Evolutionary conservation across 768 basidiomycete species (phyloP).

Genomic region (Lepiota subincarnata): DNA sequence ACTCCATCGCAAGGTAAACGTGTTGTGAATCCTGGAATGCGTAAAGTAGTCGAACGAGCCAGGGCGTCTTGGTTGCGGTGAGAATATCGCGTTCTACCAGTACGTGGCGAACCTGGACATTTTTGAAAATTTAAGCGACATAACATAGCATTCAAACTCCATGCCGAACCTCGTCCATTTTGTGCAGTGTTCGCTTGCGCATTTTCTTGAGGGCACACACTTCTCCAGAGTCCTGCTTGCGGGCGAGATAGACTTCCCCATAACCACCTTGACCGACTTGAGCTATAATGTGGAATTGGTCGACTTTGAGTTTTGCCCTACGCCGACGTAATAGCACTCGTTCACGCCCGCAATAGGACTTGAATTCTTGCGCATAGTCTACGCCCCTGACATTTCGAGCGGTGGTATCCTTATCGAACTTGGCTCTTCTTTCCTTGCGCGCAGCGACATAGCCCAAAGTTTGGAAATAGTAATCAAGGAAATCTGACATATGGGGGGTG

Average conservation of each 20-base stretch:
- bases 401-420: constrained; percentile 80
- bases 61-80: constrained; percentile 95
- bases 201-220: constrained; percentile 98
- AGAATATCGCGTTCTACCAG: constrained; percentile 97
- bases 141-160: too few relatives aligned
- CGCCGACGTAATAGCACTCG: constrained; percentile 88
- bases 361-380: constrained; percentile 77
- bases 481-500: constrained; percentile 48
- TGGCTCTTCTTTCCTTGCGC: constrained; percentile 78
- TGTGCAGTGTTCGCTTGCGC: constrained; percentile 89
- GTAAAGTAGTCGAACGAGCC: constrained; percentile 92
- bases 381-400: constrained; percentile 52
- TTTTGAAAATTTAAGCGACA: neutral
- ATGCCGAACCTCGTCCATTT: constrained; percentile 89
- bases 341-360: constrained; percentile 91
- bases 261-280: constrained; percentile 99
- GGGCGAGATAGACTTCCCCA: constrained; percentile 93
- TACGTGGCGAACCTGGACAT: constrained; percentile 84
- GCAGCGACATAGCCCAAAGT: constrained; percentile 83
- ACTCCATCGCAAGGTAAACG: constrained; percentile 99
- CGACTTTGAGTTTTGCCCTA: constrained; percentile 88
- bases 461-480: constrained; percentile 98
- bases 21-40: constrained; percentile 92
- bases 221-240: constrained; percentile 93
- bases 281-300: constrained; percentile 97